phyloP scores from a whole-genome alignment of 371 early-diverging fungal genomes.

The Haplosporangium sp. region DNA sequence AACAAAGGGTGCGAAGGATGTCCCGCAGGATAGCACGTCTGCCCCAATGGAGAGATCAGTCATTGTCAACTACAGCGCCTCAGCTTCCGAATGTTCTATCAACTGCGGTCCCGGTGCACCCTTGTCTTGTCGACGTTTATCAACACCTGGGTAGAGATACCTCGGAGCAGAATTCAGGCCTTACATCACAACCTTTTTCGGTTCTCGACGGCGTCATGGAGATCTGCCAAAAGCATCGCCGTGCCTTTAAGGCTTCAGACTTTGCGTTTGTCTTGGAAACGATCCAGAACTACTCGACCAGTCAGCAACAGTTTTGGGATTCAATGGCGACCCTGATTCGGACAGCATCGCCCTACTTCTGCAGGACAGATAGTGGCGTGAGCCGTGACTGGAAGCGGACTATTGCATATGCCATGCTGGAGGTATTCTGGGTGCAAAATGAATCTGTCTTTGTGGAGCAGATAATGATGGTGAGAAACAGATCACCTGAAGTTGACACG shows the following conservation, averaged over 20 bases:
- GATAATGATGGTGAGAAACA: slow-evolving; percentile 5
- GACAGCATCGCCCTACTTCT: background rate
- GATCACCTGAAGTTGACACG: background rate
- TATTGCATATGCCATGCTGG: slow-evolving; percentile 13
- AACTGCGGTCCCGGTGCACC: slow-evolving; percentile 9
- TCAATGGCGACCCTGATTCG: slow-evolving; percentile 22
- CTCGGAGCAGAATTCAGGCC: background rate
- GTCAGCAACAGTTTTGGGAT: slow-evolving; percentile 48
- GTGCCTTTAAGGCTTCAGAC: slow-evolving; percentile 12
- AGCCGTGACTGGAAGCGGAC: slow-evolving; percentile 16
- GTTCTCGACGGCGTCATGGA: slow-evolving; percentile 1
- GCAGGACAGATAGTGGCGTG: background rate
- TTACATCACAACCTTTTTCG: background rate
- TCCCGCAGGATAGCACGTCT: slow-evolving; percentile 28
- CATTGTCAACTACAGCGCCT: background rate
- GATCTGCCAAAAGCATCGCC: slow-evolving; percentile 5
- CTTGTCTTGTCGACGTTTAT: slow-evolving; percentile 16
- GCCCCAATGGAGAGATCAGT: slow-evolving; percentile 14
- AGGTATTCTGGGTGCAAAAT: slow-evolving; percentile 20
- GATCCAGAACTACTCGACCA: slow-evolving; percentile 26
- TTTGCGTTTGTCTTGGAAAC: slow-evolving; percentile 33
- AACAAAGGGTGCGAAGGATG: slow-evolving; percentile 16
- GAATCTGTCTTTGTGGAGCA: slow-evolving; percentile 23
- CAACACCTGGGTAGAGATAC: background rate
- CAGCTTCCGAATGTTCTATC: background rate